Evolutionary conservation across 1,284 basidiomycete species (phyloP).

Genomic region (Grifola frondosa): DNA sequence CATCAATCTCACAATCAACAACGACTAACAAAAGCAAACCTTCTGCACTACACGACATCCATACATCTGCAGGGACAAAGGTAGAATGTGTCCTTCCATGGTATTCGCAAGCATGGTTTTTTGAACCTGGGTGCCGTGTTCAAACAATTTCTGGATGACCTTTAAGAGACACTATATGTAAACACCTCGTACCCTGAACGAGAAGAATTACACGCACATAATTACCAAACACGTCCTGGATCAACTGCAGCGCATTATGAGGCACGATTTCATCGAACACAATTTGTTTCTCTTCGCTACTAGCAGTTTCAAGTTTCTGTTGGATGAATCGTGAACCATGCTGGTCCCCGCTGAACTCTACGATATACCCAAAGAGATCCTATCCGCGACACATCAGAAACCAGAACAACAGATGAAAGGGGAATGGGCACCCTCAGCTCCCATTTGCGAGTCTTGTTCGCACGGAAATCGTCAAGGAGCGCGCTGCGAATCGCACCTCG

Average conservation of each 20-base stretch:
- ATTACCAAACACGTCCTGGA: slow-evolving; percentile 97
- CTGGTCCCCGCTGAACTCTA: slow-evolving; percentile 95
- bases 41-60: slow-evolving; percentile 93
- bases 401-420: slow-evolving; percentile 8
- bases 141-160: slow-evolving; percentile 96
- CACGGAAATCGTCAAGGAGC: slow-evolving; percentile 82
- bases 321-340: slow-evolving; percentile 92
- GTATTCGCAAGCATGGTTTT: slow-evolving; percentile 69
- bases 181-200: slow-evolving; percentile 5
- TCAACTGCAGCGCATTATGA: slow-evolving; percentile 71
- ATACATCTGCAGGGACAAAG: slow-evolving; percentile 90
- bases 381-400: slow-evolving; percentile 33
- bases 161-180: slow-evolving; percentile 30
- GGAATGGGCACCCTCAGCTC: slow-evolving; percentile 62
- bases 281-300: slow-evolving; percentile 73
- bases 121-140: slow-evolving; percentile 81
- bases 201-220: slow-evolving; percentile 57
- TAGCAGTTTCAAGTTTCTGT: slow-evolving; percentile 77
- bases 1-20: slow-evolving; percentile 7
- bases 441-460: slow-evolving; percentile 79
- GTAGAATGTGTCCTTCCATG: slow-evolving; percentile 81
- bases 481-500: slow-evolving; percentile 56
- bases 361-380: slow-evolving; percentile 86
- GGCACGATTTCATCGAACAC: slow-evolving; percentile 94
- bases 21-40: slow-evolving; percentile 40